phyloP scores from a whole-genome alignment of 164 flowering plant species.

The Sextonia rubra region DNA sequence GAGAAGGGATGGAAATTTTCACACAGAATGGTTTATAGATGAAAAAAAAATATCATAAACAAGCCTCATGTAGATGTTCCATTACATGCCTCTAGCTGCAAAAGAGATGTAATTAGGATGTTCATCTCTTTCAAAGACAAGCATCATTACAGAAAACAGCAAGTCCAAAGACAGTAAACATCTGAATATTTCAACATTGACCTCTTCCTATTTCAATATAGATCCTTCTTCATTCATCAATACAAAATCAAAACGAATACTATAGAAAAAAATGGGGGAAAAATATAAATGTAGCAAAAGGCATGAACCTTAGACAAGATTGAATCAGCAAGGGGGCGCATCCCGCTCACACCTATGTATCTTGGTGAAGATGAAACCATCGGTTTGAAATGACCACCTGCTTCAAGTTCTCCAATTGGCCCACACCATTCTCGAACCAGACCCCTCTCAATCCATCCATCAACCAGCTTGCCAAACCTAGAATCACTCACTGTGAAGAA shows the following conservation, averaged over 20 bases:
- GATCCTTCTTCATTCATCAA: too few species aligned
- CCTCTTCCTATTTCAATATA: too few species aligned
- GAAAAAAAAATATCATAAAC: too few species aligned
- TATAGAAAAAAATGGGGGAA: background rate
- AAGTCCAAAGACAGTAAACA: too few species aligned
- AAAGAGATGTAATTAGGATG: too few species aligned
- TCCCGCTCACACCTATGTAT: slow-evolving; percentile 77
- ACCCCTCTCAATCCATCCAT: slow-evolving; percentile 67
- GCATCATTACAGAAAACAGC: too few species aligned
- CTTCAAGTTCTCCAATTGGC: slow-evolving; percentile 73
- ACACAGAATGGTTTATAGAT: too few species aligned
- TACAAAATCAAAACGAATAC: background rate
- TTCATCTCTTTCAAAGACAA: too few species aligned
- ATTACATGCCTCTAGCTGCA: too few species aligned
- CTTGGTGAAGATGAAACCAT: slow-evolving; percentile 52
- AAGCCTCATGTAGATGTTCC: too few species aligned
- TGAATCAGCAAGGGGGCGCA: slow-evolving; percentile 93
- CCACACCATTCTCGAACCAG: slow-evolving; percentile 70
- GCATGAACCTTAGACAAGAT: slow-evolving; percentile 56
- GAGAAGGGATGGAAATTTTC: too few species aligned
- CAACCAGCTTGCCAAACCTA: slow-evolving; percentile 62
- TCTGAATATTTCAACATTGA: too few species aligned
- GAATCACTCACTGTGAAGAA: slow-evolving; percentile 79
- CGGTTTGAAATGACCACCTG: slow-evolving; percentile 61
- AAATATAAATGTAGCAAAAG: background rate